Conservation (phyloP, 225 moss, liverwort and hornwort species). For the Sphagnum contortum region DNA sequence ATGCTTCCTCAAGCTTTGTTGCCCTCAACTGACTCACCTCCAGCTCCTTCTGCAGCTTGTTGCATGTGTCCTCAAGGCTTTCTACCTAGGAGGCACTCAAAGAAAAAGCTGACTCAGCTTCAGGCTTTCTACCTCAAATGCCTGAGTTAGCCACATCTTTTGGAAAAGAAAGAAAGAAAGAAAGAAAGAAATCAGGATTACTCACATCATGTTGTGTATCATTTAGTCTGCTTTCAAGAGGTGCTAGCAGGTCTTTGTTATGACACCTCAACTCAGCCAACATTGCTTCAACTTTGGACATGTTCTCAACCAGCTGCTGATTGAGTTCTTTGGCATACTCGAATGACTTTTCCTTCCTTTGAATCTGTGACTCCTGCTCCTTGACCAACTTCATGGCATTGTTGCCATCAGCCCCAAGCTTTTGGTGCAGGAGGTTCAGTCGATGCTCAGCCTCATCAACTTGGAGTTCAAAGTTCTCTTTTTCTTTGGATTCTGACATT, state of each 20-base stretch:
- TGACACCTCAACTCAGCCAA: slow-evolving; percentile 27
- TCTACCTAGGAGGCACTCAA: slow-evolving; percentile 10
- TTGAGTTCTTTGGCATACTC: slow-evolving; percentile 22
- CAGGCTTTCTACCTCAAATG: too few species aligned
- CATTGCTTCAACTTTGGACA: slow-evolving; percentile 22
- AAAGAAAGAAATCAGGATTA: not conserved
- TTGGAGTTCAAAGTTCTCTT: slow-evolving; percentile 3
- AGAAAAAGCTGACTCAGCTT: too few species aligned
- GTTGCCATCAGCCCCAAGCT: slow-evolving; percentile 16
- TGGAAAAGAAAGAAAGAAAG: too few species aligned
- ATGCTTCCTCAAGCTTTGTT: slow-evolving; percentile 10
- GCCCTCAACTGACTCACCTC: slow-evolving; percentile 14
- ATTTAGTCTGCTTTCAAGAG: slow-evolving; percentile 31
- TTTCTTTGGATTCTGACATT: too few species aligned
- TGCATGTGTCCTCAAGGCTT: slow-evolving; percentile 11
- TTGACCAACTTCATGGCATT: slow-evolving; percentile 12
- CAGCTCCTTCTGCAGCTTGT: slow-evolving; percentile 16
- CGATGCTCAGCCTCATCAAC: slow-evolving; percentile 12
- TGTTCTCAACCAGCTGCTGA: slow-evolving; percentile 15
- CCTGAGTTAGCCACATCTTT: too few species aligned
- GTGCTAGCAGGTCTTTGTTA: slow-evolving; percentile 24
- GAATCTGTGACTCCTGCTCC: slow-evolving; percentile 22
- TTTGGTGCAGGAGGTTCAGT: slow-evolving; percentile 16
- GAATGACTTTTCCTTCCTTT: slow-evolving; percentile 22
- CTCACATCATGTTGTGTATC: slow-evolving; percentile 28